Percentiles rank a stretch among this genome's conserved stretches.
These are phyloP conservation scores for Grosmannia penicillata DNA, from an alignment of 2,329 filamentous ascomycete genomes.

Conservation along the genomic window DNA sequence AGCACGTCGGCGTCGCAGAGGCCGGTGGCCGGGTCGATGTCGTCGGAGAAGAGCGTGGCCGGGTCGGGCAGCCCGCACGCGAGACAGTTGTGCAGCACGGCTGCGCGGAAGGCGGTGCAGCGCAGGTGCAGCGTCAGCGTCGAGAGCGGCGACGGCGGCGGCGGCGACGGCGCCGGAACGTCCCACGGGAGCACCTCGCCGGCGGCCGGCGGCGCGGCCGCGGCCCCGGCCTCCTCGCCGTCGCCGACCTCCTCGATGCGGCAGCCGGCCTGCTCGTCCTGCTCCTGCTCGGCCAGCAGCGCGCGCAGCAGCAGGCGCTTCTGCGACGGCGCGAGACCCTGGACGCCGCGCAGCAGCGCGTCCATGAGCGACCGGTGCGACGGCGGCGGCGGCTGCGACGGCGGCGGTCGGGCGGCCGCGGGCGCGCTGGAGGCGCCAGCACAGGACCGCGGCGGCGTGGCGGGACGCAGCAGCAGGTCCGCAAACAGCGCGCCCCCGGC, in stretches of 20 bases:
- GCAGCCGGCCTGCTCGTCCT: background rate
- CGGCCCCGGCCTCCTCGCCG: background rate
- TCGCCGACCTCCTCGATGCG: slow-evolving; percentile 1
- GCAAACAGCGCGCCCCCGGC: background rate
- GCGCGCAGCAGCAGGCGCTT: slow-evolving; percentile 6
- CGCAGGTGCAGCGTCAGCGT: background rate
- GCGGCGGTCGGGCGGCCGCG: background rate
- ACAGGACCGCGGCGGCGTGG: background rate
- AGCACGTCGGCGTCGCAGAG: slow-evolving; percentile 6
- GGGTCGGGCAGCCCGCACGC: slow-evolving; percentile 16
- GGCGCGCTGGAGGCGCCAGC: background rate
- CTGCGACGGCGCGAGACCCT: slow-evolving; percentile 6
- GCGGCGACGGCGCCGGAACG: background rate
- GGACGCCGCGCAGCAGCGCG: slow-evolving; percentile 7
- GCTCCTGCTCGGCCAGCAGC: background rate
- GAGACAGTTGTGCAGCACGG: slow-evolving; percentile 21
- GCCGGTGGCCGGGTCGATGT: background rate
- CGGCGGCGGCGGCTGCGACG: background rate
- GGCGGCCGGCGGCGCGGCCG: background rate
- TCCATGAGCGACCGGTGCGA: slow-evolving; percentile 4
- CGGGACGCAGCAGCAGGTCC: background rate
- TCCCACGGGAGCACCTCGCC: background rate
- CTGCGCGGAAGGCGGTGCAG: background rate
- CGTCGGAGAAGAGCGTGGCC: slow-evolving; percentile 12
- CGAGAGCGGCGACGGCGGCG: background rate